Evolutionary conservation across 192 early-diverging fungal species (phyloP).

Genomic region (Coemansia sp.): DNA sequence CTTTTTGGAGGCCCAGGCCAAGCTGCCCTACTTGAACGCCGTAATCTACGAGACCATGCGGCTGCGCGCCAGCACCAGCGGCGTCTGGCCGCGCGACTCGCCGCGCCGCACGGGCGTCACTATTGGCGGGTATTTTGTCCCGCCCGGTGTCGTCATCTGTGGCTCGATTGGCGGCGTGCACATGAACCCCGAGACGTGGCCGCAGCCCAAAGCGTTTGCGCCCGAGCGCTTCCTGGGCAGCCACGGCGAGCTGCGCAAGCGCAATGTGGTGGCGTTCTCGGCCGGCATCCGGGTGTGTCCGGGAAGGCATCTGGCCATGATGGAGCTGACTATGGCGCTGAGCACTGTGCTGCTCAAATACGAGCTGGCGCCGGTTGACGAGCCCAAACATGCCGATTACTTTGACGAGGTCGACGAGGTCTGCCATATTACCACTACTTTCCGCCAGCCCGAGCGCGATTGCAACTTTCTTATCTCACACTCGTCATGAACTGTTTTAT

Average conservation of each 20-base stretch:
- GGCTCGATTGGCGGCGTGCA: slow-evolving; percentile 24
- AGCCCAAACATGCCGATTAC: background rate
- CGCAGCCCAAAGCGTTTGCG: slow-evolving; percentile 13
- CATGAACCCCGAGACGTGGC: slow-evolving; percentile 16
- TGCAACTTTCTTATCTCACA: slow-evolving; percentile 12
- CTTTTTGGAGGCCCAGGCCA: background rate
- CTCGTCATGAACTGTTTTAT: too few species aligned
- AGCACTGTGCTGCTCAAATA: slow-evolving; percentile 17
- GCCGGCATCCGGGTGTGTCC: slow-evolving; percentile 23
- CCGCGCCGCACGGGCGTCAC: slow-evolving; percentile 4
- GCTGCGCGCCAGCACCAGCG: slow-evolving; percentile 7
- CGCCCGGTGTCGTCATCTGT: slow-evolving; percentile 11
- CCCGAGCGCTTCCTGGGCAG: slow-evolving; percentile 30
- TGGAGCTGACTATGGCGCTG: slow-evolving; percentile 20
- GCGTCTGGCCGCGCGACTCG: slow-evolving; percentile 17
- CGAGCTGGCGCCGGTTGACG: slow-evolving; percentile 9
- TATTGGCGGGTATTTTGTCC: slow-evolving; percentile 13
- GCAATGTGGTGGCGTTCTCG: slow-evolving; percentile 18
- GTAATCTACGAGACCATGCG: slow-evolving; percentile 32
- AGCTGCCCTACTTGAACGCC: slow-evolving; percentile 21
- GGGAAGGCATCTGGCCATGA: slow-evolving; percentile 29
- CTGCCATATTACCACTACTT: slow-evolving; percentile 18
- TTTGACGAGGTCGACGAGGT: slow-evolving; percentile 13
- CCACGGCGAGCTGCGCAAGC: slow-evolving; percentile 15
- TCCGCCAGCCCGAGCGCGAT: slow-evolving; percentile 14